Evolutionary conservation across 805 yeast genomes (phyloP).

Genomic region (Myxozyma melibiosi): DNA sequence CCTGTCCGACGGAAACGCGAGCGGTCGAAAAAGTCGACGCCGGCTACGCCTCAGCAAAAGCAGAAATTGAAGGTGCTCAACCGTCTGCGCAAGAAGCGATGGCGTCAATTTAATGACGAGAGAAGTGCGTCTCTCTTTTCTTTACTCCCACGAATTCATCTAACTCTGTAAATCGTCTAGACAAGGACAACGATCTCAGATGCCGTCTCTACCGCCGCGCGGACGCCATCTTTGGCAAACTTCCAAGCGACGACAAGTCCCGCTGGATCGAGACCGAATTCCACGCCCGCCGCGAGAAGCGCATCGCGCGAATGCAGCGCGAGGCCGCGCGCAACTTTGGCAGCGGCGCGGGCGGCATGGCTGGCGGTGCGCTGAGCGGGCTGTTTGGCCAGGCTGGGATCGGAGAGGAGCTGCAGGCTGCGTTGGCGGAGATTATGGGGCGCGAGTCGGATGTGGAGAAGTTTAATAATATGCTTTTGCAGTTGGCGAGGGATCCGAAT

Average conservation of each 20-base stretch:
- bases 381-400: conserved; percentile 25
- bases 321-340: conserved; percentile 4
- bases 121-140: conserved; percentile 46
- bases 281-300: conserved; percentile 60
- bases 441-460: conserved; percentile 33
- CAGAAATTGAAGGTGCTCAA: conserved; percentile 68
- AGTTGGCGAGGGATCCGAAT: conserved; percentile 37
- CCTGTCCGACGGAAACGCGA: conserved; percentile 3
- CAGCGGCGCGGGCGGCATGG: conserved; percentile 14
- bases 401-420: conserved; percentile 36
- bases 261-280: conserved; percentile 80
- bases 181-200: conserved; percentile 84
- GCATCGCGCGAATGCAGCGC: conserved; percentile 49
- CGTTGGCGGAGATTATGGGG: conserved; percentile 35
- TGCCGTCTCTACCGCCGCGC: conserved; percentile 79
- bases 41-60: conserved; percentile 44
- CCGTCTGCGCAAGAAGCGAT: conserved; percentile 74
- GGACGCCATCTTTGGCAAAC: conserved; percentile 61
- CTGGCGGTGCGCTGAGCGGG: conserved; percentile 5
- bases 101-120: conserved; percentile 80
- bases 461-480: conserved; percentile 36
- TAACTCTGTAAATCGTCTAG: conserved; percentile 3
- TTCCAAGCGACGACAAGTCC: conserved; percentile 52
- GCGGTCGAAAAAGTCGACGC: conserved; percentile 3
- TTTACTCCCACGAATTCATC: not conserved